Evolutionary conservation across 768 basidiomycete genomes (phyloP).

Genomic region (Tubosaeta sp.): DNA sequence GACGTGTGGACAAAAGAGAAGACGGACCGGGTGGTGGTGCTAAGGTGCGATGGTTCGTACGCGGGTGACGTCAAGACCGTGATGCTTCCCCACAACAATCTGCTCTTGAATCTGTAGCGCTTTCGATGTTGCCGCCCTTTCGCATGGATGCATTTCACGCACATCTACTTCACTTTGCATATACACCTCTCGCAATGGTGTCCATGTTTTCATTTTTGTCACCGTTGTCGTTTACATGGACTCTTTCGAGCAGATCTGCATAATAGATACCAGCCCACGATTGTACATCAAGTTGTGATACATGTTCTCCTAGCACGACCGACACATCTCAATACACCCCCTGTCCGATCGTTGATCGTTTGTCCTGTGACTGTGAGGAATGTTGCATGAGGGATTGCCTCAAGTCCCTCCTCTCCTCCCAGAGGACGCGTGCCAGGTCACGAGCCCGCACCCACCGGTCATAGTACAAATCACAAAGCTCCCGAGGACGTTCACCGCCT

Average conservation of each 20-base stretch:
- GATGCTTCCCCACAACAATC: neutral
- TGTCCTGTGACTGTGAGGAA: neutral
- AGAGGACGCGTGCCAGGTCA: neutral
- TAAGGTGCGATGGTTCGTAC: slow-evolving; percentile 1
- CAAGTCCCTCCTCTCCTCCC: slow-evolving; percentile 1
- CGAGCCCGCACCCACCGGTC: slow-evolving; percentile 2
- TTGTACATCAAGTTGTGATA: too few species aligned
- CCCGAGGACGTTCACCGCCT: neutral
- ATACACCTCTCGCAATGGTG: too few species aligned
- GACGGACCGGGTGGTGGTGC: neutral
- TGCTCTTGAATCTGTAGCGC: neutral
- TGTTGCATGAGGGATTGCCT: slow-evolving; percentile 1
- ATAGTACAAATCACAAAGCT: neutral
- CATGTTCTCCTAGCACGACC: too few species aligned
- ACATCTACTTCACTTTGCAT: too few species aligned
- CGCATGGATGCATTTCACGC: too few species aligned
- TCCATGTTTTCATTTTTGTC: too few species aligned
- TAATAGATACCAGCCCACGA: too few species aligned
- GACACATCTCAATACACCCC: too few species aligned
- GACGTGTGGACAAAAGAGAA: neutral
- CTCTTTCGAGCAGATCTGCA: too few species aligned
- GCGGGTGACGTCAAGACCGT: neutral
- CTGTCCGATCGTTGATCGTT: too few species aligned
- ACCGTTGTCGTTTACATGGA: too few species aligned
- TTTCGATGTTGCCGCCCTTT: too few species aligned